Conservation (phyloP, 2,329 filamentous ascomycete genomes). For the Fusarium setosum region DNA sequence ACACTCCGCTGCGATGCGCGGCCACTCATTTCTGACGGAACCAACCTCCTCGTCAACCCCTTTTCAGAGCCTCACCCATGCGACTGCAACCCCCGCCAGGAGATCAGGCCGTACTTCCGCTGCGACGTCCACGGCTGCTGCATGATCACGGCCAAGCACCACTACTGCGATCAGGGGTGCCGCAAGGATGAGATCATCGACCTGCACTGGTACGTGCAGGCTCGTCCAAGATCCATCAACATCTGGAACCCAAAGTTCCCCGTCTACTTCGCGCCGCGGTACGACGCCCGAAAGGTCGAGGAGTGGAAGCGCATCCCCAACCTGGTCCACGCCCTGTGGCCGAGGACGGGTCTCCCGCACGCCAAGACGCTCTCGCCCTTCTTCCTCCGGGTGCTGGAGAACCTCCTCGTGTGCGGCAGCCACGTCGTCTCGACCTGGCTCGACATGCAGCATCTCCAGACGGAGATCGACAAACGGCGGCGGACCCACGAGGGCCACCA, state of each 20-base stretch:
- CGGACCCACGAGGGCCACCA: constrained; percentile 10
- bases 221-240: too few relatives aligned
- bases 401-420: constrained; percentile 8
- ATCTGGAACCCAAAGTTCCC: too few relatives aligned
- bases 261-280: too few relatives aligned
- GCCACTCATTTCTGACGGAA: constrained; percentile 41
- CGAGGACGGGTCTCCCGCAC: too few relatives aligned
- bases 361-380: too few relatives aligned
- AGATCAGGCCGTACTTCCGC: constrained; percentile 10
- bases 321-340: too few relatives aligned
- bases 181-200: not conserved
- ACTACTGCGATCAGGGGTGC: constrained; percentile 16
- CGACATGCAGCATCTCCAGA: not conserved
- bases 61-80: constrained; percentile 37
- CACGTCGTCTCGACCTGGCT: constrained; percentile 8
- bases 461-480: not conserved
- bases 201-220: constrained; percentile 32
- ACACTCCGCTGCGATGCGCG: constrained; percentile 45
- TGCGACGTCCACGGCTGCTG: constrained; percentile 46
- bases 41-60: constrained; percentile 35
- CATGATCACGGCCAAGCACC: constrained; percentile 13
- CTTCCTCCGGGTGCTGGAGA: constrained; percentile 3
- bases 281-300: too few relatives aligned
- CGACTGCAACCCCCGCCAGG: constrained; percentile 19
- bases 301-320: not conserved